These are phyloP conservation scores for Cetraspora pellucida DNA, from an alignment of 192 early-diverging fungal genomes.

Conservation along the genomic window DNA sequence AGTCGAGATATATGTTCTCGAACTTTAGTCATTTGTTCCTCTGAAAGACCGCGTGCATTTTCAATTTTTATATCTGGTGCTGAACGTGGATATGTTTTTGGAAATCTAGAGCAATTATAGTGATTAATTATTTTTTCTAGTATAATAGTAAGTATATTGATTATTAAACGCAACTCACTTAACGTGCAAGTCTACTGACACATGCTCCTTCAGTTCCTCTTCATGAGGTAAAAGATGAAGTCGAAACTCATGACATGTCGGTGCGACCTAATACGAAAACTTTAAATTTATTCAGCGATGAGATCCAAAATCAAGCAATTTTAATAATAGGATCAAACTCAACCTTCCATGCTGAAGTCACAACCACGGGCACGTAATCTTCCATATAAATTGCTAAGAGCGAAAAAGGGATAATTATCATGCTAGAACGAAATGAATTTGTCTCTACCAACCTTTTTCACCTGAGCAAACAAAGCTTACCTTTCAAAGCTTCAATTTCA, in stretches of 20 bases:
- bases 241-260: constrained; percentile 52
- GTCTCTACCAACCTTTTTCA: constrained; percentile 36
- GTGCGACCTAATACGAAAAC: constrained; percentile 40
- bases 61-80: constrained; percentile 61
- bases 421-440: neutral
- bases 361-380: constrained; percentile 51
- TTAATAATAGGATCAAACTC: neutral
- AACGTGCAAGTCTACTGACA: constrained; percentile 54
- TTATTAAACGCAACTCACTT: constrained; percentile 41
- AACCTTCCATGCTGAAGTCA: constrained; percentile 59
- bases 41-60: constrained; percentile 54
- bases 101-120: constrained; percentile 46
- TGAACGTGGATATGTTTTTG: constrained; percentile 67
- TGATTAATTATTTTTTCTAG: constrained; percentile 43
- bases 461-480: constrained; percentile 33
- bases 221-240: constrained; percentile 53
- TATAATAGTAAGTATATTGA: constrained; percentile 36
- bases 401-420: neutral
- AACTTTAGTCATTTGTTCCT: constrained; percentile 52
- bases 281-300: neutral
- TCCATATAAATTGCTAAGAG: constrained; percentile 63
- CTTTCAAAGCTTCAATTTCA: constrained; percentile 71
- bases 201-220: constrained; percentile 48
- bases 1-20: constrained; percentile 39
- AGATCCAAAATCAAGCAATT: neutral